These are phyloP conservation scores for Zygotorulaspora chibaensis DNA, from an alignment of 805 yeast species.

Conservation along the genomic window DNA sequence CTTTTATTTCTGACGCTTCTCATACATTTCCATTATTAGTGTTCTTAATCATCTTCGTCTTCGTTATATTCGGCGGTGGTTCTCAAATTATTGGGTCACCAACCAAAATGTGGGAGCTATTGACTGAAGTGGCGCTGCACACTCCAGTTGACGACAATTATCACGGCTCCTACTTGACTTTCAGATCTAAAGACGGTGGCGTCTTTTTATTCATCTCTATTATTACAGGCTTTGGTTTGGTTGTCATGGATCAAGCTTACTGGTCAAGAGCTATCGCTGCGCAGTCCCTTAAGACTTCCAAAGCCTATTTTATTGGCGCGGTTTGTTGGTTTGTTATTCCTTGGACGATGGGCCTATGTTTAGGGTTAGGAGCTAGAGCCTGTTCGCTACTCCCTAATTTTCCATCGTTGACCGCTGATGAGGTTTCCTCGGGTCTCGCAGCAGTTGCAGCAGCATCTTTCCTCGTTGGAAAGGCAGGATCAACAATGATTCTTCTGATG, in stretches of 20 bases:
- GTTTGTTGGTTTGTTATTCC: conserved; percentile 42
- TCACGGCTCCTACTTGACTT: conserved; percentile 37
- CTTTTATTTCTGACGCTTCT: conserved; percentile 49
- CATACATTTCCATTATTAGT: conserved; percentile 45
- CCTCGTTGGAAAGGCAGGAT: conserved; percentile 43
- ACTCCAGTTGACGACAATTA: conserved; percentile 37
- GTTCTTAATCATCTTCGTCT: conserved; percentile 37
- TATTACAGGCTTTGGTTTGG: conserved; percentile 37
- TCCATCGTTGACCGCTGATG: conserved; percentile 36
- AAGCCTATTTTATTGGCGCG: conserved; percentile 40
- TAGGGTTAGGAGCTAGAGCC: conserved; percentile 40
- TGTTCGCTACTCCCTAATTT: conserved; percentile 32
- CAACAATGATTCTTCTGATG: conserved; percentile 40
- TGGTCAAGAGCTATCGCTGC: conserved; percentile 46
- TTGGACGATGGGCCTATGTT: conserved; percentile 36
- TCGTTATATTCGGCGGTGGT: conserved; percentile 36
- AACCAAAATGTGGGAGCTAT: conserved; percentile 40
- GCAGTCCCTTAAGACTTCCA: conserved; percentile 31
- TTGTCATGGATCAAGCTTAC: conserved; percentile 39
- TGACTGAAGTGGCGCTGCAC: conserved; percentile 34
- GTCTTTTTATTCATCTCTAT: conserved; percentile 31
- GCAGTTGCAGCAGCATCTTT: conserved; percentile 41
- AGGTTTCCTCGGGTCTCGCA: conserved; percentile 40
- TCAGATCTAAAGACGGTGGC: conserved; percentile 35
- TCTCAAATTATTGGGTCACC: conserved; percentile 41